These are phyloP conservation scores for Boletus reticulatus DNA, from an alignment of 768 basidiomycete species.

Conservation along the genomic window DNA sequence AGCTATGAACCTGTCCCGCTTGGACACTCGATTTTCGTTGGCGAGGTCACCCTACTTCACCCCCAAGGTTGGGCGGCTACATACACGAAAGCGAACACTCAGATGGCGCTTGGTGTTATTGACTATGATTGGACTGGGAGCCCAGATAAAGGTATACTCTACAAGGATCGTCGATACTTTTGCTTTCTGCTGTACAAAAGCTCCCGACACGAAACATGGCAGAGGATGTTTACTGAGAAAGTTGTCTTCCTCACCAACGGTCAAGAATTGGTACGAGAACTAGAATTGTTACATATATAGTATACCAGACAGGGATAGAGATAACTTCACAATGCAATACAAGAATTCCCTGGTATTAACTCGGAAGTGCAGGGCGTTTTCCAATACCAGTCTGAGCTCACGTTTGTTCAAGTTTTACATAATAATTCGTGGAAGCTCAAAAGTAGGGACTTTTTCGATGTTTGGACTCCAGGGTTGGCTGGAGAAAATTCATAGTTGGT, in stretches of 20 bases:
- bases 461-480: too few species aligned
- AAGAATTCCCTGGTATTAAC: too few species aligned
- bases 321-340: too few species aligned
- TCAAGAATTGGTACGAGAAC: conserved; percentile 1
- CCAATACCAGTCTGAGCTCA: too few species aligned
- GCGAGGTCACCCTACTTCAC: conserved; percentile 2
- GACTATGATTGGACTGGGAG: conserved; percentile 19
- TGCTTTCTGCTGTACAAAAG: conserved; percentile 16
- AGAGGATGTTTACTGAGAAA: conserved; percentile 12
- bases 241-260: conserved; percentile 17
- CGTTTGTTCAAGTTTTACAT: too few species aligned
- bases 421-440: too few species aligned
- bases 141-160: conserved; percentile 9
- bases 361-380: too few species aligned
- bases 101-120: conserved; percentile 19
- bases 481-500: too few species aligned
- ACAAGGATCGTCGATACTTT: conserved; percentile 10
- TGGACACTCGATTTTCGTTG: neutral
- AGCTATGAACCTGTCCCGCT: neutral
- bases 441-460: too few species aligned
- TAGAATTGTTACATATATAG: conserved; percentile 4
- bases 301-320: too few species aligned
- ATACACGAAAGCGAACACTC: neutral
- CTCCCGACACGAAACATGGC: conserved; percentile 1
- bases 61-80: neutral